phyloP scores from a whole-genome alignment of 1,284 basidiomycete species.

The Pseudozyma sp. region DNA sequence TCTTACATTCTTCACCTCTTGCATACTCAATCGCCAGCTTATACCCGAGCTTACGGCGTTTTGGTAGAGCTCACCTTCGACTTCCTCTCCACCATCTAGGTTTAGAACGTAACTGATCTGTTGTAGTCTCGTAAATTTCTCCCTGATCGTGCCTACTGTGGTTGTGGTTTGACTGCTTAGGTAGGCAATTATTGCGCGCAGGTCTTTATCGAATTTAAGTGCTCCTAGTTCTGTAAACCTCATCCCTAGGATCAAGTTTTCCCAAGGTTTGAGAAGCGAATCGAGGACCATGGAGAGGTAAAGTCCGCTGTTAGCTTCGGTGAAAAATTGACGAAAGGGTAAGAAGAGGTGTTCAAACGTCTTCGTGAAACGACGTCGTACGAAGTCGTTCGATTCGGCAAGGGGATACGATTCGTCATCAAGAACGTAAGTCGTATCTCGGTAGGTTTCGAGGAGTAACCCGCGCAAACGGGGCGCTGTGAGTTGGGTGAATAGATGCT shows the following conservation, averaged over 20 bases:
- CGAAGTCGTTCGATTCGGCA: constrained; percentile 85
- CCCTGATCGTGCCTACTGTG: constrained; percentile 74
- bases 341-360: constrained; percentile 82
- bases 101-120: constrained; percentile 94
- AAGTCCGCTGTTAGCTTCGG: constrained; percentile 85
- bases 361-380: constrained; percentile 86
- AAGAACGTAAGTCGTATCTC: constrained; percentile 82
- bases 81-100: constrained; percentile 83
- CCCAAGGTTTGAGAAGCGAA: constrained; percentile 90
- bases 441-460: constrained; percentile 86
- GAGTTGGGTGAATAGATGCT: constrained; percentile 93
- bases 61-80: constrained; percentile 73
- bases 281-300: constrained; percentile 88
- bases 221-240: constrained; percentile 97
- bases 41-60: constrained; percentile 52
- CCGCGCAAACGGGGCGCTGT: constrained; percentile 85
- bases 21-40: constrained; percentile 58
- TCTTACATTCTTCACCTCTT: constrained; percentile 54
- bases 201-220: constrained; percentile 92
- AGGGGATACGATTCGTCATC: constrained; percentile 87
- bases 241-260: constrained; percentile 83
- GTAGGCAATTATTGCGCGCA: constrained; percentile 84
- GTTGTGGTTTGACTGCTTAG: constrained; percentile 86
- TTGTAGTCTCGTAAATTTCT: constrained; percentile 89
- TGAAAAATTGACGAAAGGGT: constrained; percentile 79